Evolutionary conservation across 2,329 filamentous ascomycete species (phyloP).

Genomic region (Endothia cerciana): DNA sequence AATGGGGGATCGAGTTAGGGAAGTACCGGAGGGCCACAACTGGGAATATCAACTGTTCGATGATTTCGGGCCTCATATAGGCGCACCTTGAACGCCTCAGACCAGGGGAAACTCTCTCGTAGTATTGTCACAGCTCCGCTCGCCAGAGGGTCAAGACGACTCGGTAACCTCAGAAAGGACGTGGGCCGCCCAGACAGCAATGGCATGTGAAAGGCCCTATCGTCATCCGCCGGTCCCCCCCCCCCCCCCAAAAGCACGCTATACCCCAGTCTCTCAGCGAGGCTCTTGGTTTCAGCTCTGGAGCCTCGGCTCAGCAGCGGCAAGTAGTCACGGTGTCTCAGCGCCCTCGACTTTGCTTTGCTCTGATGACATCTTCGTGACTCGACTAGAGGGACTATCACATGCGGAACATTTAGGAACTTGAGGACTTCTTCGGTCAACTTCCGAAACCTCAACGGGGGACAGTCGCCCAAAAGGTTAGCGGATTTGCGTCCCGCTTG

Average conservation of each 20-base stretch:
- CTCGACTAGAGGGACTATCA: slow-evolving; percentile 20
- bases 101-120: too few species aligned
- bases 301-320: slow-evolving; percentile 24
- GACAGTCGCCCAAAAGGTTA: not conserved
- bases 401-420: slow-evolving; percentile 27
- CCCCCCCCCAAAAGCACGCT: not conserved
- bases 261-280: slow-evolving; percentile 8
- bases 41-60: not conserved
- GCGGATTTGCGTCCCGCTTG: too few species aligned
- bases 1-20: not conserved
- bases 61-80: not conserved
- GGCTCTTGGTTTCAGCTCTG: slow-evolving; percentile 14
- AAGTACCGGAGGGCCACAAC: not conserved
- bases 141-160: too few species aligned
- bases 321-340: not conserved
- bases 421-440: slow-evolving; percentile 23
- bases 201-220: slow-evolving; percentile 28
- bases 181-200: not conserved
- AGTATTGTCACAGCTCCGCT: too few species aligned
- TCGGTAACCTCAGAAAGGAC: too few species aligned
- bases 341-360: not conserved
- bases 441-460: slow-evolving; percentile 17
- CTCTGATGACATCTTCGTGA: slow-evolving; percentile 1
- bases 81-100: not conserved
- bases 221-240: slow-evolving; percentile 9